Evolutionary conservation across 164 flowering plant genomes (phyloP).

Genomic region (Magnolia changhungtana): DNA sequence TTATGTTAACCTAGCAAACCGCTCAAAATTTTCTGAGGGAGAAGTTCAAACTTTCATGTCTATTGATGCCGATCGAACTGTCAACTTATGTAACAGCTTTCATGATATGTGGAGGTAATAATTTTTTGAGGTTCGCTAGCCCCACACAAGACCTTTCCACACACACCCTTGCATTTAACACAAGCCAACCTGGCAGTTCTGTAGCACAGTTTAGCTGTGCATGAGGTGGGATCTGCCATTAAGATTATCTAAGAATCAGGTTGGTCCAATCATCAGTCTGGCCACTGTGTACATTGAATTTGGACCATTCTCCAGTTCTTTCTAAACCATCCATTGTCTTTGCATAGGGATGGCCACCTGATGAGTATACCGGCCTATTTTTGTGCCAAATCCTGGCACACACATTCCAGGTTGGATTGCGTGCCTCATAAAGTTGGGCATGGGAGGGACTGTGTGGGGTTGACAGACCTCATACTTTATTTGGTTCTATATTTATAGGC

Average conservation of each 20-base stretch:
- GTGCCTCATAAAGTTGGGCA: neutral
- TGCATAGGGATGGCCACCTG: neutral
- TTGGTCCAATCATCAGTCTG: neutral
- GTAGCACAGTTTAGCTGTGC: neutral
- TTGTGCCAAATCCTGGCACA: neutral
- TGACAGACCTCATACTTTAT: neutral
- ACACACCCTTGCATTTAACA: neutral
- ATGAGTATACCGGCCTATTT: neutral
- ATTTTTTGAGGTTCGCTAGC: neutral
- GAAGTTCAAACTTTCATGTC: slow-evolving; percentile 98
- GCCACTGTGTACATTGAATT: neutral
- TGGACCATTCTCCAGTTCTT: neutral
- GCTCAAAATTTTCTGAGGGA: slow-evolving; percentile 85
- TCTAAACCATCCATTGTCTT: neutral
- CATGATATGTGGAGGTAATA: slow-evolving; percentile 96
- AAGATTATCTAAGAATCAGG: neutral
- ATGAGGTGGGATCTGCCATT: neutral
- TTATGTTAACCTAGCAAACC: slow-evolving; percentile 55
- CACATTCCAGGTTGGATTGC: neutral
- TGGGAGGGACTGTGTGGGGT: neutral
- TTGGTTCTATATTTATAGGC: neutral
- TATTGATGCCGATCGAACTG: slow-evolving; percentile 91
- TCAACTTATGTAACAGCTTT: slow-evolving; percentile 85
- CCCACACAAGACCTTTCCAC: neutral
- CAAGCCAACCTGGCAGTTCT: neutral